phyloP scores from a whole-genome alignment of 176 grass and related monocot species.

The Zoysia pacifica region DNA sequence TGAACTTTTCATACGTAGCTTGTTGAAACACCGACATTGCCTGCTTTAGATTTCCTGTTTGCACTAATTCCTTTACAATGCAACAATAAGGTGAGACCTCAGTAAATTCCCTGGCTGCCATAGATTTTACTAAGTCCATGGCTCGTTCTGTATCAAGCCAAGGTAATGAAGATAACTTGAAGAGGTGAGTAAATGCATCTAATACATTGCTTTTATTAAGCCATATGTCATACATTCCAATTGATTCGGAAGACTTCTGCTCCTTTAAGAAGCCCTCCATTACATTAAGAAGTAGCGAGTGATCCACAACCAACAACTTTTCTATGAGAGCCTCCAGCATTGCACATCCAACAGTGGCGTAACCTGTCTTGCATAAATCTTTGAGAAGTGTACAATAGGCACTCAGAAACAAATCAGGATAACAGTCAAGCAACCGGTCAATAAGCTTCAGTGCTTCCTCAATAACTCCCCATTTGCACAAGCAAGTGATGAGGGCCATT shows the following conservation, averaged over 20 bases:
- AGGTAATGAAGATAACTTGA: conserved; percentile 49
- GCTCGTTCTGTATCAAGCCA: conserved; percentile 53
- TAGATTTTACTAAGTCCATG: conserved; percentile 52
- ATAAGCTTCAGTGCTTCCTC: conserved; percentile 73
- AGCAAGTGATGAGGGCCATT: conserved; percentile 43
- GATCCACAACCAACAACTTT: conserved; percentile 52
- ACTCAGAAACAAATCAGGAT: conserved; percentile 42
- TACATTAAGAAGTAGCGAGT: conserved; percentile 51
- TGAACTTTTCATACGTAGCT: conserved; percentile 34
- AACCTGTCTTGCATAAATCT: conserved; percentile 69
- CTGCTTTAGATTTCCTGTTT: conserved; percentile 54
- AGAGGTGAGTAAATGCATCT: conserved; percentile 25
- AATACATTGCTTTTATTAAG: conserved; percentile 43
- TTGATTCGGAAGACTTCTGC: conserved; percentile 54
- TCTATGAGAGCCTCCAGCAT: conserved; percentile 73
- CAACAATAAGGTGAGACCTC: conserved; percentile 33
- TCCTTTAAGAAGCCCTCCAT: conserved; percentile 87
- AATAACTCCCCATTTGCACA: conserved; percentile 75
- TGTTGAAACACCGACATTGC: conserved; percentile 48
- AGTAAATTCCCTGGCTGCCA: conserved; percentile 27
- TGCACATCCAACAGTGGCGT: conserved; percentile 74
- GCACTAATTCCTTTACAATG: conserved; percentile 57
- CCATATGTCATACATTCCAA: conserved; percentile 75
- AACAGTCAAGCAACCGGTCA: conserved; percentile 37
- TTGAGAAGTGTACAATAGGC: conserved; percentile 61